Conservation (phyloP, 1,139 yeast species). For the Debaryomyces psychrophilus region DNA sequence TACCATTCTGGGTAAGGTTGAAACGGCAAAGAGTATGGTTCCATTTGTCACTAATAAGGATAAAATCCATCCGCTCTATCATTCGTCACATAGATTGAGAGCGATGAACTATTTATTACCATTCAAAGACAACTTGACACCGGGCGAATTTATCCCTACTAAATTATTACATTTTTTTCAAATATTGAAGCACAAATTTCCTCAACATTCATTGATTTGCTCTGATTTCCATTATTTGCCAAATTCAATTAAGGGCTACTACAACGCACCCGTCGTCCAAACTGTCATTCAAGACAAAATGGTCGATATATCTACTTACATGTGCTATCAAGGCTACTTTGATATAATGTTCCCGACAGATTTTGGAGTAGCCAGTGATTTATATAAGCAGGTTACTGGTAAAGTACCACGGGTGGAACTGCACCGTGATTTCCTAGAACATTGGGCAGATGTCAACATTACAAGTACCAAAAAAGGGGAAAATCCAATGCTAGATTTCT, state of each 20-base stretch:
- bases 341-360: slow-evolving; percentile 90
- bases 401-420: slow-evolving; percentile 56
- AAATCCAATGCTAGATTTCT: slow-evolving; percentile 84
- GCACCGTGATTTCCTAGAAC: slow-evolving; percentile 65
- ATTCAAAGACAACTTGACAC: slow-evolving; percentile 66
- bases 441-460: slow-evolving; percentile 71
- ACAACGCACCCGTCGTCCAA: slow-evolving; percentile 80
- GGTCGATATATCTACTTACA: slow-evolving; percentile 72
- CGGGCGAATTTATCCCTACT: slow-evolving; percentile 83
- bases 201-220: slow-evolving; percentile 71
- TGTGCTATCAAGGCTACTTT: slow-evolving; percentile 83
- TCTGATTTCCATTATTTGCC: slow-evolving; percentile 75
- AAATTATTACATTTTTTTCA: slow-evolving; percentile 68
- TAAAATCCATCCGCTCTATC: slow-evolving; percentile 44
- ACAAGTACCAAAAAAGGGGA: slow-evolving; percentile 80
- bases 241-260: slow-evolving; percentile 62
- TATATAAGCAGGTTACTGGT: slow-evolving; percentile 69
- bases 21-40: slow-evolving; percentile 31
- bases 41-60: slow-evolving; percentile 37
- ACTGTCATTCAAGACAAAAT: slow-evolving; percentile 69
- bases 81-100: slow-evolving; percentile 34
- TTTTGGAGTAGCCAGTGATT: slow-evolving; percentile 60
- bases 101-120: slow-evolving; percentile 50
- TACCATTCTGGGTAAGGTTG: slow-evolving; percentile 24
- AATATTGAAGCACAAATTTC: slow-evolving; percentile 65